Conservation (phyloP, 805 yeast species). For the Teunomyces barrocoloradensis region DNA sequence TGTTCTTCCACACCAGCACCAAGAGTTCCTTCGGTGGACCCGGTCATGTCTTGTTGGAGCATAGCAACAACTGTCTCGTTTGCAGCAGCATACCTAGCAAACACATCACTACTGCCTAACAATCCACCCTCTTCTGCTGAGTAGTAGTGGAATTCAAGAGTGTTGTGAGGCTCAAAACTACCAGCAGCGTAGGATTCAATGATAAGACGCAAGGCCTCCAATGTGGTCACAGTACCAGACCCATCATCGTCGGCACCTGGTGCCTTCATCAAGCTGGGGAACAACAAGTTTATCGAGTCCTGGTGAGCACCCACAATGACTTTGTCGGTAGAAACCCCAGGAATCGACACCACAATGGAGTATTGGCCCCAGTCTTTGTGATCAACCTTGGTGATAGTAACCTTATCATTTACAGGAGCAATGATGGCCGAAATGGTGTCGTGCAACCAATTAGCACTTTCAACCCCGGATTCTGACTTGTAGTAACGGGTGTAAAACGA, state of each 20-base stretch:
- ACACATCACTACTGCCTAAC: slow-evolving; percentile 80
- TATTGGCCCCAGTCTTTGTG: slow-evolving; percentile 78
- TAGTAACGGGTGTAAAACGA: slow-evolving; percentile 76
- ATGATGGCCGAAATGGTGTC: slow-evolving; percentile 45
- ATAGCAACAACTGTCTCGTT: slow-evolving; percentile 66
- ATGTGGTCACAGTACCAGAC: slow-evolving; percentile 74
- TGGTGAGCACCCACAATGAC: slow-evolving; percentile 88
- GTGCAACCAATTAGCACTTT: slow-evolving; percentile 70
- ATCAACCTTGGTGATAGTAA: slow-evolving; percentile 46
- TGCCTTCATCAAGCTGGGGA: slow-evolving; percentile 67
- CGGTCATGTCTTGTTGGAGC: slow-evolving; percentile 96
- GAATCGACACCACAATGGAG: slow-evolving; percentile 65
- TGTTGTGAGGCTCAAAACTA: slow-evolving; percentile 57
- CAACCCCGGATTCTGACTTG: slow-evolving; percentile 65
- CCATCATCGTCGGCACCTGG: slow-evolving; percentile 98
- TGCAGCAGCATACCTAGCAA: slow-evolving; percentile 47
- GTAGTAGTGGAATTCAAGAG: slow-evolving; percentile 91
- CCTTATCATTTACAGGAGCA: slow-evolving; percentile 20
- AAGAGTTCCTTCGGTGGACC: slow-evolving; percentile 55
- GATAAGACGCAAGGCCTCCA: slow-evolving; percentile 72
- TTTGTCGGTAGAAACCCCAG: slow-evolving; percentile 46
- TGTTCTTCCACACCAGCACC: slow-evolving; percentile 55
- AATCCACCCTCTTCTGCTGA: slow-evolving; percentile 94
- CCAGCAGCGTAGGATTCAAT: slow-evolving; percentile 32
- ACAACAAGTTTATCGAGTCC: slow-evolving; percentile 73